These are phyloP conservation scores for Rutstroemia sp. DNA, from an alignment of 2,329 filamentous ascomycete genomes.

Conservation along the genomic window DNA sequence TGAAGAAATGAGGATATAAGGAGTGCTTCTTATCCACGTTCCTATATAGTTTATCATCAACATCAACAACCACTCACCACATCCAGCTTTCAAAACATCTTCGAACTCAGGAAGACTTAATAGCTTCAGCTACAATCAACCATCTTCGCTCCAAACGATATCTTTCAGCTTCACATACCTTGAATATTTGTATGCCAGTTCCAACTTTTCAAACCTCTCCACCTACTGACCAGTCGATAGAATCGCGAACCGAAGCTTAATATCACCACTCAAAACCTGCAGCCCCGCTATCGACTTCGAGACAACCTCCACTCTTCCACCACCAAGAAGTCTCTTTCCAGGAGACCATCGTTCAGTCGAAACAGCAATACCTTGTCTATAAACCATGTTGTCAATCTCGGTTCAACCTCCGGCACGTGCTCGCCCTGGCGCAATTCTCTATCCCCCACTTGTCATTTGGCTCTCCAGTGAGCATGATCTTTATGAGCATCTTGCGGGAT, in stretches of 20 bases:
- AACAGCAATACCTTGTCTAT: background rate
- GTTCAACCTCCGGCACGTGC: conserved; percentile 24
- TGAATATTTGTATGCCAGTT: too few species aligned
- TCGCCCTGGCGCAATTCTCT: conserved; percentile 20
- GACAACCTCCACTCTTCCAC: background rate
- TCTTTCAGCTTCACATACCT: background rate
- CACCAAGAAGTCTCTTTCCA: background rate
- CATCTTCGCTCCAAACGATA: background rate
- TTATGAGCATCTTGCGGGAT: conserved; percentile 23
- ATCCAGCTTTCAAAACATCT: background rate
- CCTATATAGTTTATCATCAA: background rate
- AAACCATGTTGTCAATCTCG: conserved; percentile 14
- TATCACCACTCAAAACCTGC: background rate
- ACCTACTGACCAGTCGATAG: too few species aligned
- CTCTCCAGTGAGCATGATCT: conserved; percentile 21
- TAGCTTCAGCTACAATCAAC: background rate
- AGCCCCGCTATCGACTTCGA: background rate
- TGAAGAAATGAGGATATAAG: conserved; percentile 6
- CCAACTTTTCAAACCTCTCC: too few species aligned
- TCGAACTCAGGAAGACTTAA: background rate
- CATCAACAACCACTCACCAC: background rate
- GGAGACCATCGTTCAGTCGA: background rate
- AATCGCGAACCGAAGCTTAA: background rate
- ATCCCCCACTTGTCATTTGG: conserved; percentile 23
- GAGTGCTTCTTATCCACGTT: conserved; percentile 1